A percentile compares a stretch with the other conserved stretches of the same genome.
These are phyloP conservation scores for Rhododendron molle DNA, from an alignment of 148 eudicot species.

Conservation along the genomic window DNA sequence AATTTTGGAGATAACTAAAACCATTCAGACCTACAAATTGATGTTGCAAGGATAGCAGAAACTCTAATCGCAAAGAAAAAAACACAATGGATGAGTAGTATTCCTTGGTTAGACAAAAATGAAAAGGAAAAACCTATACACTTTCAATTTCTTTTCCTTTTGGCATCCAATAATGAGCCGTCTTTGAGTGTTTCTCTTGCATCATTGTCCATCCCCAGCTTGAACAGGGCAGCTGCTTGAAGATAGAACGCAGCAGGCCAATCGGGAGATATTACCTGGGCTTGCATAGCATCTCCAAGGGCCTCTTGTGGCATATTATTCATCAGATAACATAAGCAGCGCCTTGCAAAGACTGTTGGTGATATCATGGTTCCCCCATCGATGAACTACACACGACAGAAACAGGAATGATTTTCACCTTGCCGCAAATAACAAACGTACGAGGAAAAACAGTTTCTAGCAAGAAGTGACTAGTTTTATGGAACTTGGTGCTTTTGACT, in stretches of 20 bases:
- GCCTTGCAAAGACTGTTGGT: constrained; percentile 55
- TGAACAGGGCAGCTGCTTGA: constrained; percentile 54
- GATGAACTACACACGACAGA: constrained; percentile 33
- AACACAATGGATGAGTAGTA: background rate
- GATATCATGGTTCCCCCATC: constrained; percentile 73
- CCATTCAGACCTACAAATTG: constrained; percentile 3
- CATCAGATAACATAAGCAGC: constrained; percentile 57
- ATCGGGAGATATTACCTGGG: constrained; percentile 51
- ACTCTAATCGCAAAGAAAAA: background rate
- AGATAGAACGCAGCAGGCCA: constrained; percentile 63
- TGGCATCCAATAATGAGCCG: constrained; percentile 48
- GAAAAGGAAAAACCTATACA: constrained; percentile 18
- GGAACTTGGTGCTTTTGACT: background rate
- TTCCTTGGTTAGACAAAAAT: background rate
- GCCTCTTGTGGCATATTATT: constrained; percentile 58
- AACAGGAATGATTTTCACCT: background rate
- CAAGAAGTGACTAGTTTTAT: background rate
- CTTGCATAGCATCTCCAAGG: constrained; percentile 63
- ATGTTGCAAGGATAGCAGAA: constrained; percentile 1
- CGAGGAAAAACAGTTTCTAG: background rate
- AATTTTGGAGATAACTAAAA: constrained; percentile 9
- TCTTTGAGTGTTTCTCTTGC: constrained; percentile 61
- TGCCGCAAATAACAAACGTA: background rate
- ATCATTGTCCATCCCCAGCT: constrained; percentile 56
- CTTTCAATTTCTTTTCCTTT: constrained; percentile 31